A percentile compares a stretch with the other conserved stretches of the same genome.
Conservation (phyloP, 345 rosid genomes). For the Eutrema yunnanense region DNA sequence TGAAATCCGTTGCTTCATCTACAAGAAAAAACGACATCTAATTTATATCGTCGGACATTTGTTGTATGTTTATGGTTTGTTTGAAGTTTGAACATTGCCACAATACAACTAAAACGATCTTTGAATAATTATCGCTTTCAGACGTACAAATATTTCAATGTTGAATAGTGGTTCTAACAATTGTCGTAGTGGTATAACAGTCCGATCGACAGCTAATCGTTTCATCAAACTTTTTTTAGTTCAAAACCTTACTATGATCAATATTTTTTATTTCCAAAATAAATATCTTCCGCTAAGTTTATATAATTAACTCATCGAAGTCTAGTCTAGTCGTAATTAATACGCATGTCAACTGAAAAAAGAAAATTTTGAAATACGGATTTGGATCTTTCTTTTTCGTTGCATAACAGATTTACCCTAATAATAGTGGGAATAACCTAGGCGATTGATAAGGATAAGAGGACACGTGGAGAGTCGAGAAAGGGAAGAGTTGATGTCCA, state of each 20-base stretch:
- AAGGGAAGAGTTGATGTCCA: constrained; percentile 37
- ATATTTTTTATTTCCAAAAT: background rate
- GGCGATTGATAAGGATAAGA: constrained; percentile 14
- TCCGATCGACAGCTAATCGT: background rate
- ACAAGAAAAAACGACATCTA: background rate
- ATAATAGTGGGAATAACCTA: background rate
- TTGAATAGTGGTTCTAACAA: background rate
- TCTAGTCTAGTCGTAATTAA: background rate
- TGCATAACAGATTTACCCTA: background rate
- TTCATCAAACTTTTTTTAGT: background rate
- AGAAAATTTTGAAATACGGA: background rate
- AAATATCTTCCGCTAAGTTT: background rate
- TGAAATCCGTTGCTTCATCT: constrained; percentile 11
- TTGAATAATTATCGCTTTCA: background rate
- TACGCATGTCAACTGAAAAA: background rate
- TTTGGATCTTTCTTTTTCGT: background rate
- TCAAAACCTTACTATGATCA: background rate
- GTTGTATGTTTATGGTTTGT: constrained; percentile 10
- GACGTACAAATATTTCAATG: background rate
- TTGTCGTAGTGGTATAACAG: background rate
- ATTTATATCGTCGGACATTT: background rate
- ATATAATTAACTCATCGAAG: background rate
- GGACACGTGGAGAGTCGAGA: constrained; percentile 44
- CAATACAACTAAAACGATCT: background rate
- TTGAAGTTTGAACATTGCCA: constrained; percentile 13